Evolutionary conservation across 345 rosid genomes (phyloP).

Genomic region (Physaria fendleri): DNA sequence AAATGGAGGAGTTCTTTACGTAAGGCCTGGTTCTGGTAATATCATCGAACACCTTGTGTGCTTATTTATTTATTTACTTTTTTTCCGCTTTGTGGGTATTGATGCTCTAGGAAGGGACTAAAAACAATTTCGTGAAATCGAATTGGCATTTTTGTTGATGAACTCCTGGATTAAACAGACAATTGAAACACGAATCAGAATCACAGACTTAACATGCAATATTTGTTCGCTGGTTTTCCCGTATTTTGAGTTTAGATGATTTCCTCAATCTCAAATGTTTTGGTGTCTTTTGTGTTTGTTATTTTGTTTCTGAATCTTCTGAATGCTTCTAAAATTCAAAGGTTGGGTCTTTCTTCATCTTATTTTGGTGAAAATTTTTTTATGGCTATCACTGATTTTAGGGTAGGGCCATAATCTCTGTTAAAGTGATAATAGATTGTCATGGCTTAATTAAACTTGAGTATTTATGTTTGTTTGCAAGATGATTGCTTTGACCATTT

Average conservation of each 20-base stretch:
- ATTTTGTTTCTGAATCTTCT: background rate
- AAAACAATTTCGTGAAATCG: background rate
- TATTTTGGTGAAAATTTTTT: background rate
- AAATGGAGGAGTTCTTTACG: background rate
- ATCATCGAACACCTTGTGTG: conserved; percentile 25
- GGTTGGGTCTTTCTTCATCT: background rate
- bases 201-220: background rate
- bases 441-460: background rate
- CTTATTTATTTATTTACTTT: background rate
- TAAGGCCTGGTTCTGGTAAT: conserved; percentile 18
- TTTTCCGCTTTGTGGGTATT: background rate
- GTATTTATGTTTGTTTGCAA: background rate
- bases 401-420: background rate
- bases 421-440: background rate
- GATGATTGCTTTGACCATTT: conserved; percentile 5
- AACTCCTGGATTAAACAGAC: background rate
- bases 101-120: background rate
- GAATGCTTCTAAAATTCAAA: conserved; percentile 10
- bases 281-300: background rate
- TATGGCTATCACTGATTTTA: background rate
- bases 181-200: background rate
- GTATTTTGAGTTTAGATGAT: background rate
- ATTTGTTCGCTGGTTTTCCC: background rate
- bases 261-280: background rate
- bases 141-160: background rate